Evolutionary conservation across 148 eudicot genomes (phyloP).

Genomic region (Oxyria digyna): DNA sequence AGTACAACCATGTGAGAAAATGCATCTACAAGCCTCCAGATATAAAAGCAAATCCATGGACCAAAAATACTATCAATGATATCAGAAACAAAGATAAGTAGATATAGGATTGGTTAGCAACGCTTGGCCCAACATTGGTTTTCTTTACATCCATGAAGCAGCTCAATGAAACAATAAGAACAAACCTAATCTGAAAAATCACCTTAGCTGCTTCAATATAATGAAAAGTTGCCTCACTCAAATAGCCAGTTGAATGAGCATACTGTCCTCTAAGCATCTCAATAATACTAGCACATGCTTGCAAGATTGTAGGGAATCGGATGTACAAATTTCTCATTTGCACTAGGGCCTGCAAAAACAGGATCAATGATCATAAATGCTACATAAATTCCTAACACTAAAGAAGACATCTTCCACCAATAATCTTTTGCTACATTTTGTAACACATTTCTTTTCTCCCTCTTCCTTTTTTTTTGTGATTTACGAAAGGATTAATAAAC

Average conservation of each 20-base stretch:
- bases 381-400: background rate
- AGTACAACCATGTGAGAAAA: no score
- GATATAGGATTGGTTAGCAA: no score
- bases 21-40: background rate
- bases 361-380: background rate
- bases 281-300: conserved; percentile 82
- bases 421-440: background rate
- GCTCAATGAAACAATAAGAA: background rate
- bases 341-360: conserved; percentile 59
- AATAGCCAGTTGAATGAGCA: conserved; percentile 84
- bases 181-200: conserved; percentile 8
- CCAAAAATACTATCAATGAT: background rate
- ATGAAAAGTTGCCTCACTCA: conserved; percentile 75
- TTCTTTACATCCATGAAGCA: background rate
- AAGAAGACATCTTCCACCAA: background rate
- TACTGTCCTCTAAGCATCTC: conserved; percentile 99
- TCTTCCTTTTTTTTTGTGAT: background rate
- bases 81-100: background rate
- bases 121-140: no score
- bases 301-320: conserved; percentile 90
- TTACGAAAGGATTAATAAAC: background rate
- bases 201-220: conserved; percentile 85
- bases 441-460: background rate
- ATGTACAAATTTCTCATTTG: conserved; percentile 82
- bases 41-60: background rate